Evolutionary conservation across 1,139 yeast genomes (phyloP), one percentile per base, ranked within the genome.

Genomic region (Protomyces inouyei): DNA sequence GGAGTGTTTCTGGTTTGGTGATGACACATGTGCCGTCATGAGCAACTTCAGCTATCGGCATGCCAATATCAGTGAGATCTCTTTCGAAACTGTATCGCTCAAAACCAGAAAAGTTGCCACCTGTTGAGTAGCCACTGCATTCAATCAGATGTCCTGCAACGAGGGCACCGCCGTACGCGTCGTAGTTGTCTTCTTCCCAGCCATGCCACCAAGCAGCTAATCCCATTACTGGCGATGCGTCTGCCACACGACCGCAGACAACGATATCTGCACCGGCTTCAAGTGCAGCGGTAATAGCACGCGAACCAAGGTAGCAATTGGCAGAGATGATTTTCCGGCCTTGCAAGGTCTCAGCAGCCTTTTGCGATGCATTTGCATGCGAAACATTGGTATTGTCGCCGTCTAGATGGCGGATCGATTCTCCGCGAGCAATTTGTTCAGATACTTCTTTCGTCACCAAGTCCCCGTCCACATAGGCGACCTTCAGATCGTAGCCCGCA

Each of bases 201-300:
- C 67, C 61, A 54, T 68, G 70, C 72, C 73, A 71, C 72, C 72
- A 71, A 2, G 69, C 65, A 3, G 70, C 67, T 6, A 70, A 65
- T 4, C 69, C 73, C 64, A 70, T 69, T 10, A 70, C 72, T 3
- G 72, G 71, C n/a, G 70, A 67, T 3, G 72, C 72, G 38, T 70
- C 72, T 18, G 71, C 64, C 4, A 70, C 72, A 25, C 72, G 61
- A 3, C 72, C 72, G 52, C 72, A 70, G 32, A 70, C 68, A 35
- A 70, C 68, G 57, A 70, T 69, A 53, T 70, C 72, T 5, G 71
- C 71, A 6, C 72, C 72, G 10, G 64, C 67, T 16, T 64, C 64
- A 12, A 70, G 54, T 2, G 71, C 71, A 23, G 67, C 67, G 2
- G 66, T 55, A 46, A 70, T 70, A 18, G 69, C 71, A 25, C 71